Conservation (phyloP, 129 eudicot genomes). For the Scalesia atractyloides region DNA sequence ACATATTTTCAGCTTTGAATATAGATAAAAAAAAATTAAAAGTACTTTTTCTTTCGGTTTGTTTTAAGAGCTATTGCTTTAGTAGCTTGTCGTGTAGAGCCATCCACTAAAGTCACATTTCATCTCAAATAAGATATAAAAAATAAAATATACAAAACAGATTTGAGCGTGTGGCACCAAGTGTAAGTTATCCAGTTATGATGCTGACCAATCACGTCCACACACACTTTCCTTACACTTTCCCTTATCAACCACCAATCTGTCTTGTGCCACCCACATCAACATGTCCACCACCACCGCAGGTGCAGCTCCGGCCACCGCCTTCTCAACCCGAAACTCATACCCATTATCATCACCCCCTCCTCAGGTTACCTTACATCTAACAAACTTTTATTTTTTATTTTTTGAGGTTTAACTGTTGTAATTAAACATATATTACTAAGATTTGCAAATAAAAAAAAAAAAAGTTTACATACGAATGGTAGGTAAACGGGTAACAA, state of each 20-base stretch:
- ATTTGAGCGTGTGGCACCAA: conserved; percentile 31
- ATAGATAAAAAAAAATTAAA: too few relatives aligned
- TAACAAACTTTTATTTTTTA: not conserved
- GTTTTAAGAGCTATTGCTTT: too few relatives aligned
- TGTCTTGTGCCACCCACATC: conserved; percentile 17
- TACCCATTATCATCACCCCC: conserved; percentile 16
- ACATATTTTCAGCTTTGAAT: too few relatives aligned
- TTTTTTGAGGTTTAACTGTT: too few relatives aligned
- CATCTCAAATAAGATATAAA: too few relatives aligned
- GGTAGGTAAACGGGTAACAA: too few relatives aligned
- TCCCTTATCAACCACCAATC: conserved; percentile 1
- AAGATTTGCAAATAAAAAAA: too few relatives aligned
- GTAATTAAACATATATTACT: too few relatives aligned
- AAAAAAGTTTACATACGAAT: too few relatives aligned
- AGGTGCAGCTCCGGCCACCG: conserved; percentile 20
- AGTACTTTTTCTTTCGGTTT: too few relatives aligned
- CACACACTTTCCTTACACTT: conserved; percentile 12
- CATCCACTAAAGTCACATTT: too few relatives aligned
- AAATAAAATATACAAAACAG: not conserved
- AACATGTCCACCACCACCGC: conserved; percentile 29
- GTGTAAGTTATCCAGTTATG: conserved; percentile 29
- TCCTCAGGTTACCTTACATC: not conserved
- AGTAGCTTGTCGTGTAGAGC: too few relatives aligned
- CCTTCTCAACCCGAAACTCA: conserved; percentile 15
- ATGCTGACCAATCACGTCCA: conserved; percentile 29